Evolutionary conservation across 352 stramenopile species (phyloP).

Genomic region (Phytopythium mirpurense): DNA sequence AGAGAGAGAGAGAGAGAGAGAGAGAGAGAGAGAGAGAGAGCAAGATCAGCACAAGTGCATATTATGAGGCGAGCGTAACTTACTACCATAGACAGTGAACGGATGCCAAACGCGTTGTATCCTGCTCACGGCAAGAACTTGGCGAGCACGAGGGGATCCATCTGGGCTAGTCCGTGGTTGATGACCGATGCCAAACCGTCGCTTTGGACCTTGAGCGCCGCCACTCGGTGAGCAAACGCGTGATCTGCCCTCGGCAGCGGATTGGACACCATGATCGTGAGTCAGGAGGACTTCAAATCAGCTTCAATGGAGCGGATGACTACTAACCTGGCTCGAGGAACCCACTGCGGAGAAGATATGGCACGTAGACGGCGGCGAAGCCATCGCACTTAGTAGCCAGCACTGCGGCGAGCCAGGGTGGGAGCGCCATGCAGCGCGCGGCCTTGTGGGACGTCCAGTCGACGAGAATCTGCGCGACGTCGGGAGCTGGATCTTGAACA

Average conservation of each 20-base stretch:
- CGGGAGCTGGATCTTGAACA: constrained; percentile 20
- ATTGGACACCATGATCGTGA: not conserved
- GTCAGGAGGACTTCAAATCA: not conserved
- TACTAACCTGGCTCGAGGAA: constrained; percentile 33
- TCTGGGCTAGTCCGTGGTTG: constrained; percentile 11
- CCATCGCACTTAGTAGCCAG: constrained; percentile 15
- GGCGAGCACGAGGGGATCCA: constrained; percentile 28
- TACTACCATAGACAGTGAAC: not conserved
- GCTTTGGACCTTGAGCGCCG: constrained; percentile 21
- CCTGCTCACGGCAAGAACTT: not conserved
- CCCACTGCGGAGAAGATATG: constrained; percentile 23
- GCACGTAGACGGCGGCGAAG: constrained; percentile 22
- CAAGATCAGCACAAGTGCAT: not conserved
- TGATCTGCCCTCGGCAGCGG: constrained; percentile 3
- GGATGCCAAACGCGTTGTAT: not conserved
- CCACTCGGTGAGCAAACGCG: constrained; percentile 34
- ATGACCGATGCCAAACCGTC: constrained; percentile 13
- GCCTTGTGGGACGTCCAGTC: constrained; percentile 20
- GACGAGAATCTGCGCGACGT: constrained; percentile 20
- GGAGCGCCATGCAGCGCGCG: constrained; percentile 24
- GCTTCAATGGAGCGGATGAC: not conserved
- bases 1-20: not conserved
- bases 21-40: not conserved
- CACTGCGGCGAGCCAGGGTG: constrained; percentile 24
- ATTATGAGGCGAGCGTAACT: constrained; percentile 6